Evolutionary conservation across 169 alveolate genomes (phyloP).

Genomic region (Plasmodium ovale): DNA sequence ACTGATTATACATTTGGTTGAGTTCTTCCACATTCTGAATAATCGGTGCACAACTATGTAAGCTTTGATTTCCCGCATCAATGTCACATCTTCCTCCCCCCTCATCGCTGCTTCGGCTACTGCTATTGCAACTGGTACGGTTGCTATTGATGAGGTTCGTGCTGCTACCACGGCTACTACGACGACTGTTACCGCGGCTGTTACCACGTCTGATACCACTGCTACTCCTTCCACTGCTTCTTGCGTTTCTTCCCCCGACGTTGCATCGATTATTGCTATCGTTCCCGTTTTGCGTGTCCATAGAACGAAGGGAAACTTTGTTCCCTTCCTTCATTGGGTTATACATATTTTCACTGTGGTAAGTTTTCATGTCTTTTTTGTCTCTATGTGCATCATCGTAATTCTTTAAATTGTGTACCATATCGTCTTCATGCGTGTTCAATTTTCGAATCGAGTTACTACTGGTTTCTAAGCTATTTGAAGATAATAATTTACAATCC

Average conservation of each 20-base stretch:
- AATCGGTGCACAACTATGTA: background rate
- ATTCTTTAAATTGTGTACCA: conserved; percentile 18
- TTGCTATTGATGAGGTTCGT: background rate
- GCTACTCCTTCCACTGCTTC: background rate
- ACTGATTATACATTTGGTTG: conserved; percentile 31
- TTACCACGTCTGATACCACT: background rate
- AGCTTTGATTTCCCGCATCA: background rate
- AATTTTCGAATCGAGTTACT: conserved; percentile 7
- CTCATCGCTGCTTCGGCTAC: background rate
- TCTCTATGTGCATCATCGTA: conserved; percentile 15
- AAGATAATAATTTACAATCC: conserved; percentile 45
- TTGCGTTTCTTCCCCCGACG: background rate
- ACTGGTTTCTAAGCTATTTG: conserved; percentile 13
- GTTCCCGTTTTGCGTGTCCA: background rate
- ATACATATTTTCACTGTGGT: conserved; percentile 16
- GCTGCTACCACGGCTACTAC: background rate
- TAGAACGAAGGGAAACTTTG: background rate
- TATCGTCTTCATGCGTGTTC: conserved; percentile 29
- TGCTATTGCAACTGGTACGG: background rate
- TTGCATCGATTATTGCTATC: background rate
- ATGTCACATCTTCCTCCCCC: background rate
- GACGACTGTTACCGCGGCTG: background rate
- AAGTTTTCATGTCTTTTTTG: conserved; percentile 17
- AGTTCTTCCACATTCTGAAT: conserved; percentile 33
- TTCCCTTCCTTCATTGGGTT: conserved; percentile 14